Percentiles rank a stretch among this genome's conserved stretches.
Evolutionary conservation across 176 grass and related monocot genomes (phyloP).

Genomic region (Juncus effusus): DNA sequence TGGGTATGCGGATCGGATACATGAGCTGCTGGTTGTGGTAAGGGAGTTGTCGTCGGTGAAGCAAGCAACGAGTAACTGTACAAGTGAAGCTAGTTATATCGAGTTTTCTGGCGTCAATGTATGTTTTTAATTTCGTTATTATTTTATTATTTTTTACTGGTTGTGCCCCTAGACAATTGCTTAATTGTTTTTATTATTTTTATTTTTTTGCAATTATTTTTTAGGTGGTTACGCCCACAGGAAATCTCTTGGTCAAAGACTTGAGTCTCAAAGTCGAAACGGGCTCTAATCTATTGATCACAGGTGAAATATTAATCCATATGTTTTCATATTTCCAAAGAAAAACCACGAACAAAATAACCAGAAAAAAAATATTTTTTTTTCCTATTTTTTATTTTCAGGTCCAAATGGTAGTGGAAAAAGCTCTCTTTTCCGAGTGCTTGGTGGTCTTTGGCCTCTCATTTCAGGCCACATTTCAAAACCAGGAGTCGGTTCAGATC

Average conservation of each 20-base stretch:
- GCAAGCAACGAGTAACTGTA: slow-evolving; percentile 51
- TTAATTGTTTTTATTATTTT: slow-evolving; percentile 27
- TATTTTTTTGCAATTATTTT: slow-evolving; percentile 36
- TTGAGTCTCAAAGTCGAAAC: slow-evolving; percentile 82
- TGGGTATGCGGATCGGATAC: slow-evolving; percentile 95
- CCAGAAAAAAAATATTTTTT: not conserved
- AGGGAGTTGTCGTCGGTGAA: slow-evolving; percentile 54
- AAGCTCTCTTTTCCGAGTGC: slow-evolving; percentile 97
- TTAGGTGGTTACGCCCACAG: slow-evolving; percentile 93
- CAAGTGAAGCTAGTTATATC: slow-evolving; percentile 87
- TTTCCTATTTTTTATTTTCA: slow-evolving; percentile 33
- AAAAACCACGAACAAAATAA: not conserved
- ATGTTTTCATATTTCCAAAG: slow-evolving; percentile 1
- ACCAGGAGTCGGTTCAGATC: slow-evolving; percentile 95
- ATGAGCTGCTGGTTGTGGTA: slow-evolving; percentile 81
- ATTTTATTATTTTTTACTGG: slow-evolving; percentile 10
- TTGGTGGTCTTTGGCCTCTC: slow-evolving; percentile 94
- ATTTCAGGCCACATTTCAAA: slow-evolving; percentile 97
- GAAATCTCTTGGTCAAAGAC: slow-evolving; percentile 85
- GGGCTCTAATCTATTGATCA: slow-evolving; percentile 98
- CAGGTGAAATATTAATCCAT: slow-evolving; percentile 48
- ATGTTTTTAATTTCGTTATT: slow-evolving; percentile 26
- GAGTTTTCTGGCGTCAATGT: slow-evolving; percentile 94
- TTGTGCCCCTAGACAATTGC: slow-evolving; percentile 7
- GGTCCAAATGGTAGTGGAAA: slow-evolving; percentile 98